Evolutionary conservation across 2,329 filamentous ascomycete species (phyloP), one percentile per base, ranked within the genome.

Genomic region (Calonectria hongkongensis): DNA sequence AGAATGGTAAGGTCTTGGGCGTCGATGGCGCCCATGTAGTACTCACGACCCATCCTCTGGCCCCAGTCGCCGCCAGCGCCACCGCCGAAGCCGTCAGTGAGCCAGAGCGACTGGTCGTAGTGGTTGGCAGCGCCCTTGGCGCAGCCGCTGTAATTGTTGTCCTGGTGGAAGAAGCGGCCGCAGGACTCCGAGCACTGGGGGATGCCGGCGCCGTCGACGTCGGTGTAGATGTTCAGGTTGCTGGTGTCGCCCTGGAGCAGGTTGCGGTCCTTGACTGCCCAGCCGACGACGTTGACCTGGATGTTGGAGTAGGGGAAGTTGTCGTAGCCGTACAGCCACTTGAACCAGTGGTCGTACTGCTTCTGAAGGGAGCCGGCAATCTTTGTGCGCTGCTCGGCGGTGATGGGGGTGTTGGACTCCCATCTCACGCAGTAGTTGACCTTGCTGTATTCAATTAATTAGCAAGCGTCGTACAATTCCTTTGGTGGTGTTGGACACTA

Each of bases 41-140:
- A 87, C 72, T 87, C 85, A 9, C 80, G 81, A 2, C 83, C 86
- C 27, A 87, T 80, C 4, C 85, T 79, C 75, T 88, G 85, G n/a
- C 86, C 86, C 86, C 86, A 88, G 69, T 88, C 85, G 56, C 86
- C 86, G 58, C 86, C 86, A 1, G 85, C 82, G 70, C 86, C 86
- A 33, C 87, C 86, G 3, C 73, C 25, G 72, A 88, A 82, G 8
- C 86, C 86, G 28, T 85, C 84, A 0, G 86, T 87, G n/a, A 88
- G 81, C 87, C 87, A 88, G 56, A 88, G 83, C 6, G 83, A 85
- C 76, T 86, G 80, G 74, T 87, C 85, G 73, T 88, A 88, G 78
- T 87, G 86, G 16, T 81, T 77, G 36, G 74, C 81, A 1, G 82
- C 82, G 2, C 78, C 78, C 2, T 74, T 75, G 6, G 83, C 74